phyloP scores from a whole-genome alignment of 2,329 filamentous ascomycete genomes.

The Verticillium nubilum region DNA sequence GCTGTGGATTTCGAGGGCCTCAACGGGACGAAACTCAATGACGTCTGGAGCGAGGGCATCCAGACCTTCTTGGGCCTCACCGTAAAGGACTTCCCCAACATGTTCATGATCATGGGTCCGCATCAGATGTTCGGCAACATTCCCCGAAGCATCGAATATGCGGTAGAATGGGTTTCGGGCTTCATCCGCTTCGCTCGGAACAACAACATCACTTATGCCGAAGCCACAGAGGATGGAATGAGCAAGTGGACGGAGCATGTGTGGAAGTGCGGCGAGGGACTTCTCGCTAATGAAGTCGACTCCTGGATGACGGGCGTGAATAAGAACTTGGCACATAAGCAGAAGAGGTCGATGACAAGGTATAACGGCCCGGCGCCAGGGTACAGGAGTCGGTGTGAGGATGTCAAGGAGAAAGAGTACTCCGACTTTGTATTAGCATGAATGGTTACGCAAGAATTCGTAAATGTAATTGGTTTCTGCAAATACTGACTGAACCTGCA shows the following conservation, averaged over 20 bases:
- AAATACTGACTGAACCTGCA: too few species aligned
- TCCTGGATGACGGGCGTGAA: constrained; percentile 53
- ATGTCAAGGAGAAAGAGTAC: constrained; percentile 21
- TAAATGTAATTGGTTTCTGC: too few species aligned
- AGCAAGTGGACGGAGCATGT: constrained; percentile 43
- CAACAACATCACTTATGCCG: constrained; percentile 26
- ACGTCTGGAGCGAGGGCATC: constrained; percentile 19
- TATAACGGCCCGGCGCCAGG: constrained; percentile 39
- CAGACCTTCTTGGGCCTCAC: constrained; percentile 36
- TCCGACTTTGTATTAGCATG: constrained; percentile 11
- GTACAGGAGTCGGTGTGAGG: constrained; percentile 31
- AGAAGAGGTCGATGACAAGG: constrained; percentile 36
- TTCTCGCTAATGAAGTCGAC: constrained; percentile 41
- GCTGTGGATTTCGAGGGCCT: constrained; percentile 27
- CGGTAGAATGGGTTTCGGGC: constrained; percentile 30
- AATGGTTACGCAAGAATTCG: not conserved
- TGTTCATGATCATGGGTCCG: constrained; percentile 39
- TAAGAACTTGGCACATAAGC: constrained; percentile 40
- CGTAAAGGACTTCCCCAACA: constrained; percentile 38
- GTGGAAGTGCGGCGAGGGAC: constrained; percentile 34
- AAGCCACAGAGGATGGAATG: constrained; percentile 32
- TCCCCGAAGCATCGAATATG: constrained; percentile 34
- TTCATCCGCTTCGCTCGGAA: constrained; percentile 25
- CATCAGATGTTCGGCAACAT: constrained; percentile 39
- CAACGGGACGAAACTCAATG: constrained; percentile 10